Conservation (phyloP, 2,329 filamentous ascomycete genomes). For the Fusarium hainanense region DNA sequence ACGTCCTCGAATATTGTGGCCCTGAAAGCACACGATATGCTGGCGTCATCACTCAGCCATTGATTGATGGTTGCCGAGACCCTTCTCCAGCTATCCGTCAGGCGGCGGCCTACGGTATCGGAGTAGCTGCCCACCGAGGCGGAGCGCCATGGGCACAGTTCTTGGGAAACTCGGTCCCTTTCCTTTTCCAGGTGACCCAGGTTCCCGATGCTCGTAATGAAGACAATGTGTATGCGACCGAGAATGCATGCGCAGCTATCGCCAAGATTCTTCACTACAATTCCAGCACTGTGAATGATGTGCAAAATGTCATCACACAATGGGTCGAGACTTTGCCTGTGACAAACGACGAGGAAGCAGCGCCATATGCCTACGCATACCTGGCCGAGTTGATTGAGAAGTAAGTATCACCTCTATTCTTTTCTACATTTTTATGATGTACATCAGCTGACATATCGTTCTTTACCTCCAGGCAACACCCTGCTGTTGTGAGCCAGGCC, state of each 20-base stretch:
- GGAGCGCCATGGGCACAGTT: conserved; percentile 90
- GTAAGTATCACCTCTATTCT: conserved; percentile 67
- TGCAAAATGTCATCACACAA: conserved; percentile 79
- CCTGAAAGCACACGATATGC: conserved; percentile 88
- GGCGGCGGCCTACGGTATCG: conserved; percentile 94
- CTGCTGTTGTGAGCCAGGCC: conserved; percentile 79
- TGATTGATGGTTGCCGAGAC: conserved; percentile 88
- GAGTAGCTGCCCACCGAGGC: conserved; percentile 93
- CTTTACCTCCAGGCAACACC: conserved; percentile 75
- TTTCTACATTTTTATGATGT: neutral
- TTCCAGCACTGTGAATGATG: conserved; percentile 77
- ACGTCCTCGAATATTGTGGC: conserved; percentile 97
- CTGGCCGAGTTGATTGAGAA: conserved; percentile 91
- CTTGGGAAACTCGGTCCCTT: conserved; percentile 80
- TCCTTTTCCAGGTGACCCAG: conserved; percentile 85
- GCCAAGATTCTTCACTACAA: conserved; percentile 98
- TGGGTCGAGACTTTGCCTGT: conserved; percentile 95
- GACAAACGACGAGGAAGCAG: conserved; percentile 95
- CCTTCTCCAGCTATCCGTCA: conserved; percentile 90
- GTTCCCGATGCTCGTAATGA: conserved; percentile 85
- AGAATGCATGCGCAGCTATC: conserved; percentile 96
- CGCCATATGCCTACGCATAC: conserved; percentile 94
- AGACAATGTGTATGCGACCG: conserved; percentile 95
- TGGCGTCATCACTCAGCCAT: conserved; percentile 85
- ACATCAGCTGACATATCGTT: conserved; percentile 43